Evolutionary conservation across 192 early-diverging fungal genomes (phyloP), one percentile per base, ranked within the genome.

Genomic region (Backusella luteola): DNA sequence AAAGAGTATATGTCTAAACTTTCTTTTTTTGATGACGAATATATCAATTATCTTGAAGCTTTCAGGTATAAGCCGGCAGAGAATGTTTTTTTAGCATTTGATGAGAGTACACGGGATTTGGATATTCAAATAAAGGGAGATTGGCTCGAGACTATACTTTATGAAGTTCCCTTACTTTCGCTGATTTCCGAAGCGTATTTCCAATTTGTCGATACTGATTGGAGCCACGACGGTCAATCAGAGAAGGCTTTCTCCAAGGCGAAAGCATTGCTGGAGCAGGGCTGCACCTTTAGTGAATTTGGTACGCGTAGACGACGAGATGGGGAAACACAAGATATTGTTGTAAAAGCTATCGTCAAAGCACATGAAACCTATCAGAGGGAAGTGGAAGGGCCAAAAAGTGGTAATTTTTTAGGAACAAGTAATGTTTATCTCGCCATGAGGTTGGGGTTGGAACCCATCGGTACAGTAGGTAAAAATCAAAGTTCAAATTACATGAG

Each of bases 211-310:
- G 93, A 94, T 72, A 85, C 73, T 8, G 90, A 92, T 78, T 94
- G 93, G 93, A 78, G 77, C 39, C 83, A 90, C 46, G 80, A 79
- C 1, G 89, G 90, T 14, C 93, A 94, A 76, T 67, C 77, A 17
- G 90, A 91, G 63, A 73, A 74, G 0, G 89, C 87, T 6, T 29
- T 69, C 1, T 71, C 52, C 17, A 94, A 94, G 78, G 81, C 86
- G 1, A 59, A 77, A 15, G 15, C 49, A 44, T 80, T 94, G 0
- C 75, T 87, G 9, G 68, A 81, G 0, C 84, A 82, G 0, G 91
- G 91, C 7, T 93, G 92, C 73, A 81, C 69, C 34, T 94, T 94
- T 84, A 87, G 90, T 32, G 93, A 94, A 66, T 94, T 94, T 87
- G 93, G 93, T 17, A 94, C 93, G 0, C 79, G 93, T 8, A 76